These are phyloP conservation scores for Polychytrium aggregatum DNA, from an alignment of 192 early-diverging fungal genomes.

Conservation along the genomic window DNA sequence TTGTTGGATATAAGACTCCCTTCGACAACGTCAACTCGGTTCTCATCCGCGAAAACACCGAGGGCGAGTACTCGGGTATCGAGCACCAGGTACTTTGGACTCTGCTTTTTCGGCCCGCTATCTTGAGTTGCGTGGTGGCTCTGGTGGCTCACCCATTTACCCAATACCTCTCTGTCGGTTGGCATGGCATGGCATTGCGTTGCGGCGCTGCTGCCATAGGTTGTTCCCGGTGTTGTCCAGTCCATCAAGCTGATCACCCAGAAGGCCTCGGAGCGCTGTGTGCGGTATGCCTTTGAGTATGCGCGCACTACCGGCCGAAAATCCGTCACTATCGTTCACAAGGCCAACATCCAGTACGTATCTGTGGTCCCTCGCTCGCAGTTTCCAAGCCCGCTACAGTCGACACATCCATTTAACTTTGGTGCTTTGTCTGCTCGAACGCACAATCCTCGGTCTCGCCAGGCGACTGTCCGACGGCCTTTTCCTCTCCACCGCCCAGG, in stretches of 20 bases:
- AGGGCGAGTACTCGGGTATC: slow-evolving; percentile 99
- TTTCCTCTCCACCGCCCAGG: slow-evolving; percentile 84
- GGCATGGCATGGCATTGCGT: background rate
- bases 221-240: slow-evolving; percentile 94
- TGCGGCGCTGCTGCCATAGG: slow-evolving; percentile 31
- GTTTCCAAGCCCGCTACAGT: background rate
- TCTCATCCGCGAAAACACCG: slow-evolving; percentile 98
- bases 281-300: slow-evolving; percentile 91
- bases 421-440: background rate
- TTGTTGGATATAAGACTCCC: slow-evolving; percentile 90
- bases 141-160: too few relatives aligned
- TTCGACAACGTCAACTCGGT: slow-evolving; percentile 97
- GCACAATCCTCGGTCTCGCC: background rate
- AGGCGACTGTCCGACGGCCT: slow-evolving; percentile 92
- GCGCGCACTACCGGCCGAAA: slow-evolving; percentile 80
- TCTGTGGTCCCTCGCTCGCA: background rate
- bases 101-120: background rate
- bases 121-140: too few relatives aligned
- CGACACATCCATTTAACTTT: background rate
- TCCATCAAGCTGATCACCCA: slow-evolving; percentile 98
- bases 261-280: slow-evolving; percentile 82
- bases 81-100: slow-evolving; percentile 65
- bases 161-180: too few relatives aligned
- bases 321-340: slow-evolving; percentile 95
- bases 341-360: slow-evolving; percentile 61